phyloP scores from a whole-genome alignment of 1,139 yeast species.

The Debaryomycetaceae sp. region DNA sequence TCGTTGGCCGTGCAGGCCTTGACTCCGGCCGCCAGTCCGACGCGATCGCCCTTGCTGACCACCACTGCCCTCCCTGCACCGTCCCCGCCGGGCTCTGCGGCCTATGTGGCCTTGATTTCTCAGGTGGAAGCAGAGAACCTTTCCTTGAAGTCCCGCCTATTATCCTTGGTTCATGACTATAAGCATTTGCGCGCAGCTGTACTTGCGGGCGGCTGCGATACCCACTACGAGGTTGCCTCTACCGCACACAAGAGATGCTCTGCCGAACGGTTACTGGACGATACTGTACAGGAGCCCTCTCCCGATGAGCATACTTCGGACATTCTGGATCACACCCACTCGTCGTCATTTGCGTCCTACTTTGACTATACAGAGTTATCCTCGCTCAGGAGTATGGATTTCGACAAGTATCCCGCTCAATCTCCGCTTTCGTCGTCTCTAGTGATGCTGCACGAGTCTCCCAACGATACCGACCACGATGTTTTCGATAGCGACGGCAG shows the following conservation, averaged over 20 bases:
- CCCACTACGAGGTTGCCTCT: conserved; percentile 1
- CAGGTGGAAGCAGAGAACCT: conserved; percentile 25
- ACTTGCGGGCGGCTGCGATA: conserved; percentile 9
- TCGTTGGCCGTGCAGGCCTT: background rate
- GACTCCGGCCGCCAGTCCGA: background rate
- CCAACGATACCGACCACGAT: background rate
- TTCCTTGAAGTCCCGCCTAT: conserved; percentile 24
- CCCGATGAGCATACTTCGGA: conserved; percentile 13
- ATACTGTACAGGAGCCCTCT: conserved; percentile 6
- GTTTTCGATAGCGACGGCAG: background rate
- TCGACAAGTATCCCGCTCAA: conserved; percentile 1
- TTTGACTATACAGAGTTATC: background rate
- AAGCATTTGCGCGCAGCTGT: conserved; percentile 27
- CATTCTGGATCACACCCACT: conserved; percentile 18
- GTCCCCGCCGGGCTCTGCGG: background rate
- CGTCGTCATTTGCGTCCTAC: conserved; percentile 1
- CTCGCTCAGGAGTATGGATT: background rate
- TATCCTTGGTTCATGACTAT: conserved; percentile 32
- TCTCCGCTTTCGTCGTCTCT: conserved; percentile 20
- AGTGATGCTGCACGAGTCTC: conserved; percentile 26
- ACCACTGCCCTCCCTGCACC: background rate
- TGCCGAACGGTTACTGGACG: conserved; percentile 11
- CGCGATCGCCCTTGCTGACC: background rate
- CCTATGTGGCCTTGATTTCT: conserved; percentile 13
- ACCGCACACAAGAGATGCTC: conserved; percentile 16